A percentile compares a stretch with the other conserved stretches of the same genome.
Conservation (phyloP, 371 early-diverging fungal species). For the Mucor circinelloides region DNA sequence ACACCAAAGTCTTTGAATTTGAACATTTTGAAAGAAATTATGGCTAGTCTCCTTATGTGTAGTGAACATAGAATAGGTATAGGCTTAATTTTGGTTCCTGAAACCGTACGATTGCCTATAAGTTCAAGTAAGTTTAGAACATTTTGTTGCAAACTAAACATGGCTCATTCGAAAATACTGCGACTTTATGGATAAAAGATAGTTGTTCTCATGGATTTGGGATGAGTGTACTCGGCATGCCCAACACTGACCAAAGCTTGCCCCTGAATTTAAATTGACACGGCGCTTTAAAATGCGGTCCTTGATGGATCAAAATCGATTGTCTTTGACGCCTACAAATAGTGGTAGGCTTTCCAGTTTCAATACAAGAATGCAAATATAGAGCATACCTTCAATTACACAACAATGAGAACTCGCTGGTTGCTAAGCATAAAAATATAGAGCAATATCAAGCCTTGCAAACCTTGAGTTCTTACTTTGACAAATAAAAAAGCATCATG, state of each 20-base stretch:
- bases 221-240: background rate
- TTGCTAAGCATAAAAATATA: too few species aligned
- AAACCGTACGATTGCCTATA: background rate
- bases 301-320: too few species aligned
- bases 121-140: background rate
- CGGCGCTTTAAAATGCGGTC: background rate
- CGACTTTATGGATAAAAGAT: background rate
- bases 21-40: background rate
- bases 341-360: too few species aligned
- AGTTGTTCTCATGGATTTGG: background rate
- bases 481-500: background rate
- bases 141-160: background rate
- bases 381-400: too few species aligned
- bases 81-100: background rate
- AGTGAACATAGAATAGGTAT: background rate
- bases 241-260: background rate
- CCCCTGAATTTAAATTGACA: background rate
- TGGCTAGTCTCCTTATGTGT: too few species aligned
- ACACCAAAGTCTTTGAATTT: too few species aligned
- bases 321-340: too few species aligned
- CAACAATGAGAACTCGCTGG: too few species aligned
- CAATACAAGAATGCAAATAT: too few species aligned
- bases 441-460: background rate
- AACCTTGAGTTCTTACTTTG: background rate
- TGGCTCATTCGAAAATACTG: background rate